Evolutionary conservation across 2,329 filamentous ascomycete species (phyloP).

Genomic region (Myriosclerotinia scirpicola): DNA sequence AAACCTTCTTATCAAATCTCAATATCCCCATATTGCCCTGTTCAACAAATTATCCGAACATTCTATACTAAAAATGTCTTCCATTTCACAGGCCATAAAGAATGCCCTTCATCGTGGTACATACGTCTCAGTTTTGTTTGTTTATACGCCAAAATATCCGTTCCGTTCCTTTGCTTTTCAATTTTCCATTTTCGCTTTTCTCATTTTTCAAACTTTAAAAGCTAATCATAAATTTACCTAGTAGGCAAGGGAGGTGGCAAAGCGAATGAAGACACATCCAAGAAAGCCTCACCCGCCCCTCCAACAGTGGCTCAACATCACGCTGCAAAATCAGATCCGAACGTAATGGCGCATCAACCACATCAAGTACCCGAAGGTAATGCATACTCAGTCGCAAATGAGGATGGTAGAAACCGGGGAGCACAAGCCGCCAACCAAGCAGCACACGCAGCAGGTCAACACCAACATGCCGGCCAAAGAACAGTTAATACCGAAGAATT

Average conservation of each 20-base stretch:
- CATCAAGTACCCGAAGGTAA: constrained; percentile 50
- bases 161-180: too few relatives aligned
- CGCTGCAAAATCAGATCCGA: constrained; percentile 52
- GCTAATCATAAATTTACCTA: not conserved
- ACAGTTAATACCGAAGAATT: constrained; percentile 66
- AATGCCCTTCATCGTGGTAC: constrained; percentile 23
- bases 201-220: constrained; percentile 7
- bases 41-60: too few relatives aligned
- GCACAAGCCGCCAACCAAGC: constrained; percentile 63
- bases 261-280: constrained; percentile 57
- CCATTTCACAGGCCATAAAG: constrained; percentile 23
- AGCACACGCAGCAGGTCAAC: constrained; percentile 63
- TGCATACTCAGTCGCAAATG: constrained; percentile 40
- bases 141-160: too few relatives aligned
- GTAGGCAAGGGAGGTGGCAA: constrained; percentile 45
- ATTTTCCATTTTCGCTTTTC: not conserved
- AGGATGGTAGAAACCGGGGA: too few relatives aligned
- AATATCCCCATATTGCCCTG: too few relatives aligned
- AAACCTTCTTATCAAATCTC: too few relatives aligned
- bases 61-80: too few relatives aligned
- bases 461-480: constrained; percentile 45
- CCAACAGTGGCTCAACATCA: constrained; percentile 47
- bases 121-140: not conserved
- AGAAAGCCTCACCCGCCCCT: constrained; percentile 48
- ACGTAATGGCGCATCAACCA: constrained; percentile 58